These are phyloP conservation scores for Melaleuca quinquenervia DNA, from an alignment of 345 rosid genomes.

Conservation along the genomic window DNA sequence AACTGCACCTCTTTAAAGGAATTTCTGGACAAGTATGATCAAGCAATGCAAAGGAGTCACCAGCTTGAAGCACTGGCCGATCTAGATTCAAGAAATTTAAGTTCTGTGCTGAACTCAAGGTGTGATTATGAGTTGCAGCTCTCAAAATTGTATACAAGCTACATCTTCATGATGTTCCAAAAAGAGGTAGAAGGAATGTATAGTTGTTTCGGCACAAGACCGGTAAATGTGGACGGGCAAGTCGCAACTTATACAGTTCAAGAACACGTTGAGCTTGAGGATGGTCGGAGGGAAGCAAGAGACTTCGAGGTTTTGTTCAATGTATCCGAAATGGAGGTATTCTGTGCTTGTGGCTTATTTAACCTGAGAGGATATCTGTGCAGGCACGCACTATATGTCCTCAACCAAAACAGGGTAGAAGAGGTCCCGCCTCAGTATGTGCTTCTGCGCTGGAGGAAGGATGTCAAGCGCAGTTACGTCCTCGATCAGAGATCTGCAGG, in stretches of 20 bases:
- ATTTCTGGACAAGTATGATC: constrained; percentile 50
- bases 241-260: constrained; percentile 42
- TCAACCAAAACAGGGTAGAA: constrained; percentile 57
- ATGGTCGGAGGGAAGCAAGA: constrained; percentile 23
- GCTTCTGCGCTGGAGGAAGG: constrained; percentile 66
- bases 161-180: constrained; percentile 62
- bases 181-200: constrained; percentile 61
- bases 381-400: constrained; percentile 51
- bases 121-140: constrained; percentile 69
- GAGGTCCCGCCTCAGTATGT: constrained; percentile 61
- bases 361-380: constrained; percentile 71
- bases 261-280: constrained; percentile 40
- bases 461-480: constrained; percentile 44
- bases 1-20: constrained; percentile 55
- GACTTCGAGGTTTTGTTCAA: constrained; percentile 59
- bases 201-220: constrained; percentile 46
- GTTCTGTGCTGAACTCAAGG: constrained; percentile 36
- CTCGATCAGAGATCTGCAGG: constrained; percentile 32
- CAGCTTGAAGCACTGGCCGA: constrained; percentile 49
- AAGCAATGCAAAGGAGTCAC: constrained; percentile 44
- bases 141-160: constrained; percentile 55
- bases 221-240: constrained; percentile 42
- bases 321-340: constrained; percentile 40
- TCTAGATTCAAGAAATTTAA: constrained; percentile 36
- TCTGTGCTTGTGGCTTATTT: constrained; percentile 69